A percentile compares a stretch with the other conserved stretches of the same genome.
Conservation (phyloP, 202 grass and related monocot genomes). For the Eragrostis tef region DNA sequence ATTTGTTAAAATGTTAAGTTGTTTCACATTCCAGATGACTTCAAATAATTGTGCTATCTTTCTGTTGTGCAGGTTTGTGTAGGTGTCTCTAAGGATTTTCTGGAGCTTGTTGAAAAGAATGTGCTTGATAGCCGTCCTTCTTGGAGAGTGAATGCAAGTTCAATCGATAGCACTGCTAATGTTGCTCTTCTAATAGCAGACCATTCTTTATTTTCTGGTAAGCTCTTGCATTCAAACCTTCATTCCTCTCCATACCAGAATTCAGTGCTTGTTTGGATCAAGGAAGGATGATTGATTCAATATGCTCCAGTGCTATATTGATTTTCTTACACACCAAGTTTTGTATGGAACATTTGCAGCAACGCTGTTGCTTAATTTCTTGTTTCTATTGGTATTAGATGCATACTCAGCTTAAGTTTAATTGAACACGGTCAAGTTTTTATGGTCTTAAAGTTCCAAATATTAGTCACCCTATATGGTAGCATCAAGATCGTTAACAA, state of each 20-base stretch:
- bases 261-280: conserved; percentile 17
- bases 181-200: conserved; percentile 86
- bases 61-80: conserved; percentile 59
- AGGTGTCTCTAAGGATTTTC: conserved; percentile 68
- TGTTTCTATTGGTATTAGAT: conserved; percentile 14
- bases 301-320: neutral
- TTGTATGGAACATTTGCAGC: conserved; percentile 27
- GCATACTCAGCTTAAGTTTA: neutral
- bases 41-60: conserved; percentile 28
- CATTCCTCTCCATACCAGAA: conserved; percentile 1
- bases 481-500: conserved; percentile 23
- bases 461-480: conserved; percentile 11
- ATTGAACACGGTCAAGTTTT: conserved; percentile 8
- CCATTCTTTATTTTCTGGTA: conserved; percentile 82
- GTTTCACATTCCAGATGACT: conserved; percentile 4
- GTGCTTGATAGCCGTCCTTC: conserved; percentile 60
- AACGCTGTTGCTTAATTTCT: conserved; percentile 18
- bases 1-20: conserved; percentile 10
- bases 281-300: neutral
- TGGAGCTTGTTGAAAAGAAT: conserved; percentile 73
- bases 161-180: conserved; percentile 62
- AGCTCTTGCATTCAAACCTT: conserved; percentile 1
- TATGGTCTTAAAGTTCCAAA: conserved; percentile 18
- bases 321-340: neutral
- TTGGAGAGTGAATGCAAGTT: conserved; percentile 71